phyloP scores from a whole-genome alignment of 2,329 filamentous ascomycete species.

The Alternaria rosae region DNA sequence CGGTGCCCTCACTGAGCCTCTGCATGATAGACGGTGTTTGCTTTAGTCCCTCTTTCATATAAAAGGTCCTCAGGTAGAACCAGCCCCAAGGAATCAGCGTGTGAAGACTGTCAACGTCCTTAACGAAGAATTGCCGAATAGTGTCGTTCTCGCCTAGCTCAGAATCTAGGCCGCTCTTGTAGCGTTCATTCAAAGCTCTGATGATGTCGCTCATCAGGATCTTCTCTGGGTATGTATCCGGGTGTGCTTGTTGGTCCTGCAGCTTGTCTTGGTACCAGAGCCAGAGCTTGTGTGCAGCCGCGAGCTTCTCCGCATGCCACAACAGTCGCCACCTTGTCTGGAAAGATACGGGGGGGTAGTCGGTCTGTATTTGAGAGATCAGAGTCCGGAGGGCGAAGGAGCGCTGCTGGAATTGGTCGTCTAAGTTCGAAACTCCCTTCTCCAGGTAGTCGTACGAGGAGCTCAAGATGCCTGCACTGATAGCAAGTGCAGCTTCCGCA shows the following conservation, averaged over 20 bases:
- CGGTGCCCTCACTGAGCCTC: slow-evolving; percentile 71
- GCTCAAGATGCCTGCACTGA: slow-evolving; percentile 82
- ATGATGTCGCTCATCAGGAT: slow-evolving; percentile 78
- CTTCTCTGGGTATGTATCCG: slow-evolving; percentile 65
- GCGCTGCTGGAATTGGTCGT: slow-evolving; percentile 79
- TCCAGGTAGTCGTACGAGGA: slow-evolving; percentile 79
- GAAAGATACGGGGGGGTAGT: slow-evolving; percentile 70
- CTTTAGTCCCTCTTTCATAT: slow-evolving; percentile 69
- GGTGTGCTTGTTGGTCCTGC: slow-evolving; percentile 73
- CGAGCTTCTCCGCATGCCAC: slow-evolving; percentile 90
- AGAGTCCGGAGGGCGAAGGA: slow-evolving; percentile 77
- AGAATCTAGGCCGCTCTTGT: slow-evolving; percentile 71
- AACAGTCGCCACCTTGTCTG: slow-evolving; percentile 79
- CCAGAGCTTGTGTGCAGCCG: slow-evolving; percentile 82
- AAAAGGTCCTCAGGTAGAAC: slow-evolving; percentile 74
- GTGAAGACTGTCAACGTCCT: slow-evolving; percentile 70
- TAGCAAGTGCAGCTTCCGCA: slow-evolving; percentile 74
- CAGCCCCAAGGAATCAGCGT: slow-evolving; percentile 78
- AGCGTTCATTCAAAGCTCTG: slow-evolving; percentile 76
- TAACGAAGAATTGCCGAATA: slow-evolving; percentile 85
- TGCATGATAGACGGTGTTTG: slow-evolving; percentile 60
- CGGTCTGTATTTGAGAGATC: slow-evolving; percentile 72
- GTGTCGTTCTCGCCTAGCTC: slow-evolving; percentile 76
- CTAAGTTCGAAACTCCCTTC: slow-evolving; percentile 75
- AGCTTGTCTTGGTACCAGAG: slow-evolving; percentile 75